Base-by-base conservation (phyloP, 129 eudicot species). In the Chrysanthemum lavandulifolium region DNA sequence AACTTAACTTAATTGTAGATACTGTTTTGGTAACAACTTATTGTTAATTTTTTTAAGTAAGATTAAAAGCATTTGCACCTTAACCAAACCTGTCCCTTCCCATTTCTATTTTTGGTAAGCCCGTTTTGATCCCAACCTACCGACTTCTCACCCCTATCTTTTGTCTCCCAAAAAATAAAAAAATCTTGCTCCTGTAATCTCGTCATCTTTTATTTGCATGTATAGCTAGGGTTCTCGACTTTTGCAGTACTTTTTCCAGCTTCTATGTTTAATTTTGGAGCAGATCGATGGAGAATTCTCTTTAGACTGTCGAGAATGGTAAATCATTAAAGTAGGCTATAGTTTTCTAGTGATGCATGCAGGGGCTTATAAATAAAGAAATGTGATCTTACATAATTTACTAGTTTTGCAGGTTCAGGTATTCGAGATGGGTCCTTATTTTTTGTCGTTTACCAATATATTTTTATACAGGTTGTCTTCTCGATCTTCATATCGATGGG, bases 401-500 rank as follows among this genome's bases (percentile, higher is more conserved):
- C 61, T 60, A 91, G 95, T 84, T 81, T 81, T 91, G 97, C 97
- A 91, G 97, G 95, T 84, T 79, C 91, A 87, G 95, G 91, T 87
- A 76, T 76, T 78, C 66, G 73, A 79, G 82, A 77, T 67, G 72
- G 72, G 80, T 69, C 83, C 82, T 79, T 68, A 71, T 69, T 72
- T 65, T 67, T 79, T 65, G 86, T 84, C 54, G 83, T 87, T 90
- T 87, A 81, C 79, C 14, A 25, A 85, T 52, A 85, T 85, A 83
- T 85, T 89, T 86, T 87, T 83, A 85, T 88, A 87, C 95, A 88
- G 95, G 95, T 84, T 69, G 67, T 56, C 79, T 82, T 81, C 67
- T 52, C n/a, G 51, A 47, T 75, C 80, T 67, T 69, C 88, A 64
- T 75, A 48, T 65, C 11, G 68, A 40, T 7, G 47, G 10, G 47